Evolutionary conservation across 768 basidiomycete genomes (phyloP), one percentile per base, ranked within the genome.

Genomic region (Cystofilobasidium bisporidii): DNA sequence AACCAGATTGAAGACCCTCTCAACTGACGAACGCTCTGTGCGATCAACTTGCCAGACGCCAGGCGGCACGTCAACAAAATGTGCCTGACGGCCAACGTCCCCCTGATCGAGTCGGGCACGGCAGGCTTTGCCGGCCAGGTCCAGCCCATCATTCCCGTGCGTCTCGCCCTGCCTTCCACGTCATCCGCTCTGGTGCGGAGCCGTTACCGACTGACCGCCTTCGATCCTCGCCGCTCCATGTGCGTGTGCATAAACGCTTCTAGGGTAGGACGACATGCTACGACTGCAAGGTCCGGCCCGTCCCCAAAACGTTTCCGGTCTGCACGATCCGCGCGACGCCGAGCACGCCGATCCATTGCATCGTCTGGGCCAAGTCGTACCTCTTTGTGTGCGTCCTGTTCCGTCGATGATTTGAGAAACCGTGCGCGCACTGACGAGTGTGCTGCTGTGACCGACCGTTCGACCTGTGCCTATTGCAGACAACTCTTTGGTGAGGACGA

Each of bases 281-380:
- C 74, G 93, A 97, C 74, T 99, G 96, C 72, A 82, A 89, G n/a
- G 84, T 87, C 6, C 97, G 98, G 75, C 87, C 87, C 0, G 87
- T 88, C 0, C 91, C 92, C 0, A 98, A 92, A 75, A 87, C 90
- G 0, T 98, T 91, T 75, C 93, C 96, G 0, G 93, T 98, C 14
- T 99, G 96, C 76, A 98, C 96, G 0, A 98, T 99, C 71, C 86
- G 94, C 45, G 91, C 91, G 2, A 98, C 96, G 0, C 96, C 96
- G 0, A 90, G 88, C 66, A 93, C 94, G 71, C 91, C 96, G 0
- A 96, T 98, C 61, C 96, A 99, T 73, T 99, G 94, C 74, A 97
- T 99, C 59, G 93, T 97, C 2, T 99, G 96, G 96, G 91, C 91
- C 36, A 99, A 98, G 77, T 92, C 85, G 66, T 98, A 98, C 79